Evolutionary conservation across 1,284 basidiomycete genomes (phyloP), one percentile per base, ranked within the genome.

Genomic region (Pseudomicrostroma phylloplanum): DNA sequence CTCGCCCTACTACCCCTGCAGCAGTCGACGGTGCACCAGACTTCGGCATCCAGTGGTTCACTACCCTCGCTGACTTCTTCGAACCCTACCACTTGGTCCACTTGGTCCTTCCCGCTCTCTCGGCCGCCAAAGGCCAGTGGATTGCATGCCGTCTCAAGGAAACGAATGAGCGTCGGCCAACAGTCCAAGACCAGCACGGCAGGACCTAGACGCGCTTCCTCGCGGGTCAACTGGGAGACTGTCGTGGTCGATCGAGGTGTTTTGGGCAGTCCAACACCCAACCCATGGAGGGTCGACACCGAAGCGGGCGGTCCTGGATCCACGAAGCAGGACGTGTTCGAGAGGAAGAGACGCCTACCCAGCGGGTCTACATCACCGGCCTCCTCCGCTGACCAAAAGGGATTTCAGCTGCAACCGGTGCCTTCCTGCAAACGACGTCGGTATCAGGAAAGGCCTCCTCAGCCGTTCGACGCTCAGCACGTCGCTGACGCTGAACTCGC

Each of bases 391-490:
- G 51, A 26, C 6, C 51, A 54, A 19, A 26, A 17, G 13, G 58
- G 26, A n/a, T 63, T 63, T 25, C 61, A 59, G 6, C 40, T 63
- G 25, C 61, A 63, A 39, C 61, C 61, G 7, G 61, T 60, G 17
- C 61, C 61, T 11, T 43, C 41, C 1, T 40, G 42, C 19, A 63
- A 63, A 41, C 26, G 53, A 42, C 39, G 57, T 21, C 43, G 43
- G 36, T 26, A 48, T 2, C 26, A 21, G 21, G 25, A 48, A 6
- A 36, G 23, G 21, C n/a, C 39, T 9, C 19, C 17, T 42, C 41
- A 36, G 48, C 15, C 17, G 11, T 25, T 15, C n/a, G 17, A 9
- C 25, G 23, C 25, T 23, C 36, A 51, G 36, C 30, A 36, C 30
- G 56, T 15, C 25, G 21, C 25, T 30, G 59, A 55, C 40, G 26